Conservation (phyloP, 441 rosid genomes). For the Pelargonium myrrhifolium region DNA sequence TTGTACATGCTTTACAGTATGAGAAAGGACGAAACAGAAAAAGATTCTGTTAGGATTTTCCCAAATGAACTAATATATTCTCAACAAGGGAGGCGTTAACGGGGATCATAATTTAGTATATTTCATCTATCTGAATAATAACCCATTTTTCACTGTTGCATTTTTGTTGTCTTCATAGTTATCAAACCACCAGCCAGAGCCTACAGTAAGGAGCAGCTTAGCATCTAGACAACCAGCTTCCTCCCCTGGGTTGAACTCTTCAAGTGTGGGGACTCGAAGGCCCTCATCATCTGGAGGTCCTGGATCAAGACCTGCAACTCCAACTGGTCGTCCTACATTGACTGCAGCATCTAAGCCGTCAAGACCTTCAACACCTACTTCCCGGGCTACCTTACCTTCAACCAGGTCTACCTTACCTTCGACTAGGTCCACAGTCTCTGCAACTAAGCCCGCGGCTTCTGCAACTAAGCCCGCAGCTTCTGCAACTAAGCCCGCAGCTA, state of each 20-base stretch:
- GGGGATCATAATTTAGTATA: not conserved
- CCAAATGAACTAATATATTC: not conserved
- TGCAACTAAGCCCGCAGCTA: constrained; percentile 27
- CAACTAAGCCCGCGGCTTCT: constrained; percentile 9
- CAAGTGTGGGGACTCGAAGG: constrained; percentile 51
- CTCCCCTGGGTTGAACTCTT: constrained; percentile 63
- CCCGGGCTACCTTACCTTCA: constrained; percentile 57
- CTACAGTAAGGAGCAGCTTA: constrained; percentile 49
- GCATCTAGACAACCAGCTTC: constrained; percentile 52
- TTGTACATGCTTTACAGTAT: not conserved
- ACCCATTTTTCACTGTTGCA: not conserved
- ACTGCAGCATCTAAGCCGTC: constrained; percentile 47
- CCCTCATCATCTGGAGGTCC: constrained; percentile 94
- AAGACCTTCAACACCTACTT: constrained; percentile 83
- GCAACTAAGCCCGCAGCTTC: not conserved
- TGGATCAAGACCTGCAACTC: constrained; percentile 85
- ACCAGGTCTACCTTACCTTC: constrained; percentile 3
- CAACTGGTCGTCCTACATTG: constrained; percentile 64
- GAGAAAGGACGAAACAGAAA: not conserved
- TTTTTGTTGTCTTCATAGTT: constrained; percentile 37
- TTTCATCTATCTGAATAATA: not conserved
- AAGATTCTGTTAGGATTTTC: not conserved
- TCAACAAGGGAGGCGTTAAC: not conserved
- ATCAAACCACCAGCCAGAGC: constrained; percentile 57
- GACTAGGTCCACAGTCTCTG: constrained; percentile 26